phyloP scores from a whole-genome alignment of 164 flowering plant species.

The Pachysandra terminalis region DNA sequence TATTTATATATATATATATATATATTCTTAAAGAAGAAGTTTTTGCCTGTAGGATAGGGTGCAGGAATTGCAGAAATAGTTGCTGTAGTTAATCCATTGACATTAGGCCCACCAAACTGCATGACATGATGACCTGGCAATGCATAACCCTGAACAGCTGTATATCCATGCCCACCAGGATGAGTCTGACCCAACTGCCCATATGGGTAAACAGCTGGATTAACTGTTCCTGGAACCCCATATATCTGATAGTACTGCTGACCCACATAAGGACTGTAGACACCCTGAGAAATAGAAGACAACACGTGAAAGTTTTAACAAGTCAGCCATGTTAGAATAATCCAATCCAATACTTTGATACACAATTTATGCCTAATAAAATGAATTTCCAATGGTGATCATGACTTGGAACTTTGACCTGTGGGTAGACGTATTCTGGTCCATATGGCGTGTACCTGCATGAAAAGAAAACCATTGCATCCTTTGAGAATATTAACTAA shows the following conservation, averaged over 20 bases:
- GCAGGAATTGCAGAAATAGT: conserved; percentile 66
- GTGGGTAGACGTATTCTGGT: conserved; percentile 76
- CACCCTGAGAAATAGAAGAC: conserved; percentile 44
- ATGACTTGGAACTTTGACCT: conserved; percentile 41
- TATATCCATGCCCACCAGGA: conserved; percentile 64
- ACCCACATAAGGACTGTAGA: conserved; percentile 72
- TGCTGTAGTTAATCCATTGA: conserved; percentile 63
- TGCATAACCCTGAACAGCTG: conserved; percentile 72
- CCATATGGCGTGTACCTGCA: conserved; percentile 82
- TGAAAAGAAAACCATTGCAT: conserved; percentile 17
- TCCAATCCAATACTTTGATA: not conserved
- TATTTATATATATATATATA: too few relatives aligned
- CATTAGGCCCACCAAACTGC: conserved; percentile 67
- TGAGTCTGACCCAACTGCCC: conserved; percentile 68
- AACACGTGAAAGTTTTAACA: conserved; percentile 1
- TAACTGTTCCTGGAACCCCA: conserved; percentile 74
- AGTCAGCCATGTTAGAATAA: conserved; percentile 7
- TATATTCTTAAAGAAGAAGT: not conserved
- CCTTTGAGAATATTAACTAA: conserved; percentile 12
- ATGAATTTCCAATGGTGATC: not conserved
- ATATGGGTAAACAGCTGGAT: conserved; percentile 62
- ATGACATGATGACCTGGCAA: conserved; percentile 79
- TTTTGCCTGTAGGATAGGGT: conserved; percentile 69
- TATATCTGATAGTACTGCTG: conserved; percentile 91
- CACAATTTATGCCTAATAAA: too few relatives aligned